phyloP scores from a whole-genome alignment of 2,329 filamentous ascomycete genomes.

The Zymoseptoria passerinii region DNA sequence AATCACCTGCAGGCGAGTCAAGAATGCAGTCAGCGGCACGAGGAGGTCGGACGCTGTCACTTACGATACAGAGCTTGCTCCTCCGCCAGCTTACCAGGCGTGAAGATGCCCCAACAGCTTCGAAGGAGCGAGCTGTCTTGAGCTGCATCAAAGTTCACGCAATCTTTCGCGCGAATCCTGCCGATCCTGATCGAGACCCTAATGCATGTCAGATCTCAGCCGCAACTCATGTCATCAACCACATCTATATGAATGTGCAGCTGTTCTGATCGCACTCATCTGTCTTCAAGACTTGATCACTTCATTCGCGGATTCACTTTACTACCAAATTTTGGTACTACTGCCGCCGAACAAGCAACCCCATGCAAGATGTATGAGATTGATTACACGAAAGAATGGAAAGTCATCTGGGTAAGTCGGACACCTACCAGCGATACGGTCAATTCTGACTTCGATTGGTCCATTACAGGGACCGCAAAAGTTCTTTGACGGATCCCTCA shows the following conservation, averaged over 20 bases:
- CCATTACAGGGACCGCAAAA: neutral
- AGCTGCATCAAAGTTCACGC: neutral
- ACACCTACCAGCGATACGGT: neutral
- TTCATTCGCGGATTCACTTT: no score
- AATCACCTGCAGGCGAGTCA: no score
- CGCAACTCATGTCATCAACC: neutral
- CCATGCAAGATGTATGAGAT: neutral
- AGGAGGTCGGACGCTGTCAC: no score
- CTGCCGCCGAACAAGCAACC: neutral
- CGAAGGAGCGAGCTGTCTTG: neutral
- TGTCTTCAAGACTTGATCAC: neutral
- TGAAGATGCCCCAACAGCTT: no score
- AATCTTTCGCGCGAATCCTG: neutral
- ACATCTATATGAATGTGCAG: neutral
- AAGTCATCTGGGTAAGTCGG: slow-evolving; percentile 1
- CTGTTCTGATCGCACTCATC: neutral
- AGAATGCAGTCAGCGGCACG: no score
- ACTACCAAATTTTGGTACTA: no score
- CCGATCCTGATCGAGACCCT: neutral
- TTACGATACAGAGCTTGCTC: no score
- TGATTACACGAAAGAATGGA: slow-evolving; percentile 2
- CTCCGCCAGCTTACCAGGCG: no score
- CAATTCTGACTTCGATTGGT: neutral
- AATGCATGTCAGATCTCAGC: neutral
- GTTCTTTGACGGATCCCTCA: slow-evolving; percentile 8